These are phyloP conservation scores for Leucaena leucocephala DNA, from an alignment of 306 rosid species.

Conservation along the genomic window DNA sequence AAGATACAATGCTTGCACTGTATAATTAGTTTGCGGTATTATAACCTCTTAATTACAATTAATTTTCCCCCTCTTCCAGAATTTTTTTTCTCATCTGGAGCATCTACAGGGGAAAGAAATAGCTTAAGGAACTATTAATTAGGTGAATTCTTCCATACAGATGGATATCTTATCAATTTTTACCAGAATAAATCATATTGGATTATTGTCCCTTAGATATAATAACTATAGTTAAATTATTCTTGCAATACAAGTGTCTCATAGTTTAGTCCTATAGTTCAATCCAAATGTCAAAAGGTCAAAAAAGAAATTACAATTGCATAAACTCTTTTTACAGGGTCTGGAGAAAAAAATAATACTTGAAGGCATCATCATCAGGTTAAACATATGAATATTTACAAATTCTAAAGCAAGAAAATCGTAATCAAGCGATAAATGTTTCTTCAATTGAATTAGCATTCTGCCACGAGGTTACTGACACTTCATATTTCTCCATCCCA, in stretches of 20 bases:
- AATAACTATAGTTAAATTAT: neutral
- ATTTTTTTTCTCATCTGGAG: conserved; percentile 47
- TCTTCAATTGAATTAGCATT: neutral
- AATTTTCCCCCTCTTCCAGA: conserved; percentile 37
- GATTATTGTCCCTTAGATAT: no score
- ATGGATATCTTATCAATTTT: neutral
- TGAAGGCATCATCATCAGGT: neutral
- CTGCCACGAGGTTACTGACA: neutral
- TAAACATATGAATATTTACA: neutral
- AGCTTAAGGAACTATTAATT: neutral
- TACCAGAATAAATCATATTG: neutral
- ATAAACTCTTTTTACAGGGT: neutral
- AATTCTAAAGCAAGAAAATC: neutral
- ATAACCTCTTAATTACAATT: conserved; percentile 29
- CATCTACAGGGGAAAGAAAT: conserved; percentile 37
- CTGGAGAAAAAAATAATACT: neutral
- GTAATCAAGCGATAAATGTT: neutral
- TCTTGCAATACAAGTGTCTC: neutral
- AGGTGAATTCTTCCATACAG: neutral
- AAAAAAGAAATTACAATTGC: neutral
- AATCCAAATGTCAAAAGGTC: neutral
- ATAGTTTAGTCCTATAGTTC: neutral
- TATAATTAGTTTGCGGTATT: conserved; percentile 15
- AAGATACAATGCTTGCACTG: conserved; percentile 31
- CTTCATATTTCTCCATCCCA: conserved; percentile 64